Conservation (phyloP, 768 basidiomycete genomes). For the Russula brevipes region DNA sequence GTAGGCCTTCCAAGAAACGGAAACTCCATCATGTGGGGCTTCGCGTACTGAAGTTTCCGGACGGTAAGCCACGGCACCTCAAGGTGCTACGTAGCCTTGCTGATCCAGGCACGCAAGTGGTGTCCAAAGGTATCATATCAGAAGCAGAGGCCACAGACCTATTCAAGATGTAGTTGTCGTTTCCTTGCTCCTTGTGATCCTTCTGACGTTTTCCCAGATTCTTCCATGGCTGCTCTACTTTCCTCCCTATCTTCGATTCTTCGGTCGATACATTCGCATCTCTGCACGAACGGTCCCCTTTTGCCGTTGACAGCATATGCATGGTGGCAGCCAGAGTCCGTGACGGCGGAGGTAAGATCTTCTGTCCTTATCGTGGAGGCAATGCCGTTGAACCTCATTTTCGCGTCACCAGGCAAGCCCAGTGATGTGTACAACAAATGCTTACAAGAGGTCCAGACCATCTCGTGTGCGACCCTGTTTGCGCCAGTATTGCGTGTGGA, state of each 20-base stretch:
- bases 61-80: slow-evolving; percentile 45
- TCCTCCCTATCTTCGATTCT: slow-evolving; percentile 82
- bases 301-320: slow-evolving; percentile 88
- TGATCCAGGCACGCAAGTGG: slow-evolving; percentile 45
- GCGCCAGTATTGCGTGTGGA: slow-evolving; percentile 79
- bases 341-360: slow-evolving; percentile 73
- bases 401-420: slow-evolving; percentile 48
- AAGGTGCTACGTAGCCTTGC: background rate
- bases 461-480: slow-evolving; percentile 83
- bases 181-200: slow-evolving; percentile 13
- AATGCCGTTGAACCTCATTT: slow-evolving; percentile 19
- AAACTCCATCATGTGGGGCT: slow-evolving; percentile 61
- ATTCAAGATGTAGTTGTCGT: slow-evolving; percentile 65
- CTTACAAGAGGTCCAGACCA: slow-evolving; percentile 79
- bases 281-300: slow-evolving; percentile 84
- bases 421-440: slow-evolving; percentile 71
- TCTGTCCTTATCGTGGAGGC: background rate
- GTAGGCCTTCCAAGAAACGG: slow-evolving; percentile 63
- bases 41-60: slow-evolving; percentile 63
- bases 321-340: slow-evolving; percentile 89
- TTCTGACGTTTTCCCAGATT: slow-evolving; percentile 47
- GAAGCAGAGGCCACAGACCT: slow-evolving; percentile 82
- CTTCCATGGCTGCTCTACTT: slow-evolving; percentile 89
- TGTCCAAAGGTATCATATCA: slow-evolving; percentile 74
- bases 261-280: slow-evolving; percentile 80